Evolutionary conservation across 805 yeast genomes (phyloP).

Genomic region (Scheffersomyces stipitis): DNA sequence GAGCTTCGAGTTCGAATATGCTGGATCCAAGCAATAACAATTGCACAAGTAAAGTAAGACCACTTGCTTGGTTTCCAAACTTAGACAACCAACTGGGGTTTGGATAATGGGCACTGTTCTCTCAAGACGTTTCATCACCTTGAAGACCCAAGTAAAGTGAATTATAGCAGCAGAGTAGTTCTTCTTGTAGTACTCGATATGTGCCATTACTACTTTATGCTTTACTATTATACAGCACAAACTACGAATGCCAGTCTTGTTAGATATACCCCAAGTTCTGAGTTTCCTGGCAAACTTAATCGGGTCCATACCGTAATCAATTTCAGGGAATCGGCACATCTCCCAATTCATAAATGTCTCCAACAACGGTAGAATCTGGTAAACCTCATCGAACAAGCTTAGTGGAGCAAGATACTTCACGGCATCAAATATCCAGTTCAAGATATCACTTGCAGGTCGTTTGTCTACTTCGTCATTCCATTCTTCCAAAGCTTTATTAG

Average conservation of each 20-base stretch:
- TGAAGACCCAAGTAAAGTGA: slow-evolving; percentile 17
- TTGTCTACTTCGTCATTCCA: not conserved
- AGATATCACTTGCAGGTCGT: slow-evolving; percentile 1
- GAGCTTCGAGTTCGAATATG: not conserved
- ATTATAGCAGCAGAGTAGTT: slow-evolving; percentile 15
- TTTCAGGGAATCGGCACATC: slow-evolving; percentile 13
- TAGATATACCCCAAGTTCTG: slow-evolving; percentile 4
- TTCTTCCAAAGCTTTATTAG: not conserved
- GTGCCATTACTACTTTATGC: slow-evolving; percentile 18
- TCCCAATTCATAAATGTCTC: slow-evolving; percentile 7
- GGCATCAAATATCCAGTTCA: slow-evolving; percentile 10
- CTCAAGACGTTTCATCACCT: slow-evolving; percentile 10
- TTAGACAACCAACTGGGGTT: not conserved
- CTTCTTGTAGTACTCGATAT: slow-evolving; percentile 11
- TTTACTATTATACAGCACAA: slow-evolving; percentile 11
- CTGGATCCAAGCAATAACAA: not conserved
- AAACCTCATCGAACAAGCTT: slow-evolving; percentile 10
- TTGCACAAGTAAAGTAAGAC: slow-evolving; percentile 3
- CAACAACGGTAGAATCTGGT: slow-evolving; percentile 3
- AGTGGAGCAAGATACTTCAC: slow-evolving; percentile 14
- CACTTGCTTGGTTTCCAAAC: slow-evolving; percentile 1
- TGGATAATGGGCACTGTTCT: not conserved
- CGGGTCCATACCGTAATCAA: slow-evolving; percentile 13
- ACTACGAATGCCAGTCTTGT: slow-evolving; percentile 1
- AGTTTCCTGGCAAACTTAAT: slow-evolving; percentile 8